Base-by-base conservation (phyloP, 441 rosid genomes). In the Manihot esculenta region DNA sequence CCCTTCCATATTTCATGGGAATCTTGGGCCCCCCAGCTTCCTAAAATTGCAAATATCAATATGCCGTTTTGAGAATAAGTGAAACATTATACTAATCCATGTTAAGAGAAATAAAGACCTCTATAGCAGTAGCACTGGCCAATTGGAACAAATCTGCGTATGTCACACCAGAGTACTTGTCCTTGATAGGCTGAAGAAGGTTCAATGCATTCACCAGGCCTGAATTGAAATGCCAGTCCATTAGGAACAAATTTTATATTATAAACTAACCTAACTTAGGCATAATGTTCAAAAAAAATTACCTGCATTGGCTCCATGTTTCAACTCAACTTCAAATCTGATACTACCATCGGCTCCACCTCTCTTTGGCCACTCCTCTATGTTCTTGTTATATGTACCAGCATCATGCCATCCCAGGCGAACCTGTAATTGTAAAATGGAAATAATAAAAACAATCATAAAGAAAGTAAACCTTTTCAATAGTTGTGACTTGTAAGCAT, bases 351-450 rank as follows among this genome's bases (percentile, higher is more conserved):
- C 89, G 53, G 97, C 95, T 77, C 99, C 97, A 76, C 97, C 97
- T 75, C 94, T 87, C 76, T 59, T 83, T 55, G 97, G 99, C 93
- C 95, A 94, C 68, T 90, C 99, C 78, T 84, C 88, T 11, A 92
- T 86, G 85, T 84, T 86, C 83, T 90, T 92, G 86, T 92, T 88
- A 66, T 90, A 94, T 15, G 99, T 94, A 51, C 99, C 99, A 2
- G 99, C 89, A 79, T 92, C 99, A 58, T 94, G 99, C 99, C 97
- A 91, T 55, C 97, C 99, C 62, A 92, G 68, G 53, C 97, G 95
- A 51, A 94, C 97, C 99, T 94, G 66, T 1, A 55, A 54, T 20
- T 10, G 24, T 12, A 3, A 58, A 62, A 55, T 15, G n/a, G 11
- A 10, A 38, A 62, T 8, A 20, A 5, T 23, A 23, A 55, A 23